A percentile compares a stretch with the other conserved stretches of the same genome.
Evolutionary conservation across 257 asterid species (phyloP).

Genomic region (Gardenia jasminoides): DNA sequence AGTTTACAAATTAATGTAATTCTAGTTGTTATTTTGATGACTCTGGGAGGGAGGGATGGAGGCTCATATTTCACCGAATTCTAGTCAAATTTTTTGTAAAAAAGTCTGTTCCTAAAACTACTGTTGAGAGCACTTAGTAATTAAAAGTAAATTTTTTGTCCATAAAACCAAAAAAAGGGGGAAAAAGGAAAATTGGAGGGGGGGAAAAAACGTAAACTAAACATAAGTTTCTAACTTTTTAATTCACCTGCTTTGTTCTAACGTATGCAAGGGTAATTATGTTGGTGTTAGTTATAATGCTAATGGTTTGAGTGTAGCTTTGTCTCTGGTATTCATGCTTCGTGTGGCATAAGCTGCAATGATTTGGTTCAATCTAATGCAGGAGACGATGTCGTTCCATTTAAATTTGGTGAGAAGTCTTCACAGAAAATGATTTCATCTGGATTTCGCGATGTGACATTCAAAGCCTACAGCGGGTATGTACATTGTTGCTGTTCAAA

Average conservation of each 20-base stretch:
- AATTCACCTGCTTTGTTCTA: not conserved
- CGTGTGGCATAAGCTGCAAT: not conserved
- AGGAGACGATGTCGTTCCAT: constrained; percentile 76
- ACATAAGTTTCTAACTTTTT: too few relatives aligned
- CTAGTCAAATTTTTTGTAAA: too few relatives aligned
- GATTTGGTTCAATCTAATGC: constrained; percentile 31
- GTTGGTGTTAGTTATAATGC: not conserved
- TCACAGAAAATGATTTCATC: constrained; percentile 45
- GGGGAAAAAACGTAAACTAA: too few relatives aligned
- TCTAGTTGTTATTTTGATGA: not conserved
- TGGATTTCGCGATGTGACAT: constrained; percentile 59
- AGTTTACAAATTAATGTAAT: not conserved
- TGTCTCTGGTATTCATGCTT: not conserved
- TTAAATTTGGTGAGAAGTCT: constrained; percentile 66
- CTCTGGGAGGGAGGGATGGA: not conserved
- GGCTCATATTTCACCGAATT: not conserved
- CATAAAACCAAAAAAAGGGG: not conserved
- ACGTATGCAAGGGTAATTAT: not conserved
- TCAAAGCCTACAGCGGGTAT: constrained; percentile 62
- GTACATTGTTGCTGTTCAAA: constrained; percentile 15
- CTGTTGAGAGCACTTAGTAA: not conserved
- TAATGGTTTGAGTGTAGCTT: not conserved
- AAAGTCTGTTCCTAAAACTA: too few relatives aligned
- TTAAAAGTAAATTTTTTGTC: not conserved
- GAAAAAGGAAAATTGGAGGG: too few relatives aligned